A percentile compares a stretch with the other conserved stretches of the same genome.
phyloP scores from a whole-genome alignment of 164 flowering plant genomes.

The Chimonanthus salicifolius region DNA sequence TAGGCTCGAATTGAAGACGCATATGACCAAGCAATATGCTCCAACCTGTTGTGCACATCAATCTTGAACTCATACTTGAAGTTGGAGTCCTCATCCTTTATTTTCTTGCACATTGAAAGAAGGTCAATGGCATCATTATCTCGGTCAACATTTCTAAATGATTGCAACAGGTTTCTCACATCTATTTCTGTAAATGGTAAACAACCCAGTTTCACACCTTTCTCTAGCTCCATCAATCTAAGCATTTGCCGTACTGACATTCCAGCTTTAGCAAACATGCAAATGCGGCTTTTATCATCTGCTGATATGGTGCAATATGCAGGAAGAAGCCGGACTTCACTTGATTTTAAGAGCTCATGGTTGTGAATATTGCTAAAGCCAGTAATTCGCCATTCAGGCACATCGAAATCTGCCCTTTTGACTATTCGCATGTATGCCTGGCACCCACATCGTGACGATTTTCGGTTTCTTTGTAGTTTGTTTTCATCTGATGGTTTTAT shows the following conservation, averaged over 20 bases:
- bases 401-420: slow-evolving; percentile 65
- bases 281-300: slow-evolving; percentile 76
- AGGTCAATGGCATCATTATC: slow-evolving; percentile 73
- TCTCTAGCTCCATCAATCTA: slow-evolving; percentile 74
- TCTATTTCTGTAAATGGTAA: slow-evolving; percentile 76
- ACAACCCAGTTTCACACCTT: slow-evolving; percentile 67
- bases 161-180: slow-evolving; percentile 66
- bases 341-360: slow-evolving; percentile 63
- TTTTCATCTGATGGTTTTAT: slow-evolving; percentile 65
- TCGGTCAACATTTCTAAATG: slow-evolving; percentile 58
- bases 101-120: slow-evolving; percentile 62
- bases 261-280: slow-evolving; percentile 83
- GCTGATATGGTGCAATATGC: slow-evolving; percentile 55
- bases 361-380: slow-evolving; percentile 74
- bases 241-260: slow-evolving; percentile 81
- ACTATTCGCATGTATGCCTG: slow-evolving; percentile 81
- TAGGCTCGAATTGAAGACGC: slow-evolving; percentile 49
- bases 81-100: slow-evolving; percentile 55
- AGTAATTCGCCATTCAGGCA: slow-evolving; percentile 84
- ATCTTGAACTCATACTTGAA: slow-evolving; percentile 67
- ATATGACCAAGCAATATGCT: slow-evolving; percentile 77
- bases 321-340: slow-evolving; percentile 55
- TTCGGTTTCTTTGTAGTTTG: slow-evolving; percentile 69
- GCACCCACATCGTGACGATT: slow-evolving; percentile 84
- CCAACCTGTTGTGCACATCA: slow-evolving; percentile 62